Evolutionary conservation across 1,284 basidiomycete species (phyloP).

Genomic region (Tilletia walkeri): DNA sequence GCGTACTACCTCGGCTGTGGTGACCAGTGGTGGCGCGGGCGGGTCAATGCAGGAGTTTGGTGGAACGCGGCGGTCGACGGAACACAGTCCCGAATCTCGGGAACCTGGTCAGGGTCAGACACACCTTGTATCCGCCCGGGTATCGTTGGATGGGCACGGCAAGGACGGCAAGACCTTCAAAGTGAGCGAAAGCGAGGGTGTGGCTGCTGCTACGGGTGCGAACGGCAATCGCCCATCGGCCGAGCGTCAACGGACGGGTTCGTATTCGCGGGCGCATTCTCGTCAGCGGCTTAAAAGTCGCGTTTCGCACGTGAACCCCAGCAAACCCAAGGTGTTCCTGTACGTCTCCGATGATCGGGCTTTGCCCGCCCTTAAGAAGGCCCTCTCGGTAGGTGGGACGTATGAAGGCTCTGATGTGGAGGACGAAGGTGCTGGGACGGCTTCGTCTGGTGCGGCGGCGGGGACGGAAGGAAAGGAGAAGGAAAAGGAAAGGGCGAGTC

Average conservation of each 20-base stretch:
- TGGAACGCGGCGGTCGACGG: not conserved
- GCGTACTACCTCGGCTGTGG: not conserved
- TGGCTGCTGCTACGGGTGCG: not conserved
- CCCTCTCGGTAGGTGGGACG: slow-evolving; percentile 48
- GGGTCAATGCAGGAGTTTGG: not conserved
- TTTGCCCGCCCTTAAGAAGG: slow-evolving; percentile 37
- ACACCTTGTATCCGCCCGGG: no score
- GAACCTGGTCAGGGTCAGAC: no score
- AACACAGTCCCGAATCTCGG: slow-evolving; percentile 5
- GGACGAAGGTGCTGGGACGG: slow-evolving; percentile 28
- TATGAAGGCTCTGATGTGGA: slow-evolving; percentile 27
- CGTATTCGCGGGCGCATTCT: slow-evolving; percentile 30
- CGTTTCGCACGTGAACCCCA: slow-evolving; percentile 22
- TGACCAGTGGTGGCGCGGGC: not conserved
- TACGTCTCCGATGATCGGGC: slow-evolving; percentile 44
- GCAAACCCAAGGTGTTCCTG: slow-evolving; percentile 38
- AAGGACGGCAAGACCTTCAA: not conserved
- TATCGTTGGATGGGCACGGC: no score
- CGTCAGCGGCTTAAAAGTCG: slow-evolving; percentile 27
- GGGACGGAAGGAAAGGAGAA: slow-evolving; percentile 21
- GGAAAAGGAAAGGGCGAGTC: not conserved
- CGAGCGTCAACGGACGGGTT: slow-evolving; percentile 16
- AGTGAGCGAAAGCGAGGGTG: not conserved
- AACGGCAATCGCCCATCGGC: not conserved
- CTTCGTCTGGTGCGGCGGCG: not conserved